phyloP scores from a whole-genome alignment of 257 asterid genomes.

The Solanum peruvianum region DNA sequence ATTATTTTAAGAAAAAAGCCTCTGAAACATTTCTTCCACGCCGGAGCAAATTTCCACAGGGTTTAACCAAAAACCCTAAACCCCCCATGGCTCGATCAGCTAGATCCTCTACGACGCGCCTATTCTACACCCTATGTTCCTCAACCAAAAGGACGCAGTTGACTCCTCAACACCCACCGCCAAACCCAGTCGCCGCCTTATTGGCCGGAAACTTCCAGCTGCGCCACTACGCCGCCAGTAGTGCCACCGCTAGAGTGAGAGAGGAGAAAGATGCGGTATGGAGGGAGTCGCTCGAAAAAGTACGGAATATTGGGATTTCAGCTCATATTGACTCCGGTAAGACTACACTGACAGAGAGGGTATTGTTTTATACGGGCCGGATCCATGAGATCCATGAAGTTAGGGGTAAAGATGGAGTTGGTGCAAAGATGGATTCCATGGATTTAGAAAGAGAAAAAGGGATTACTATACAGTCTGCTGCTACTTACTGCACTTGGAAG shows the following conservation, averaged over 20 bases:
- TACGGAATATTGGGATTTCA: conserved; percentile 89
- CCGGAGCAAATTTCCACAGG: conserved; percentile 9
- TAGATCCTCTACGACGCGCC: conserved; percentile 59
- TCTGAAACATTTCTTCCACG: neutral
- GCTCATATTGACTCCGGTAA: conserved; percentile 97
- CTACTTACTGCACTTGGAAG: conserved; percentile 92
- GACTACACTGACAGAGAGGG: conserved; percentile 91
- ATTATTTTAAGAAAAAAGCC: neutral
- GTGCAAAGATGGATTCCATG: conserved; percentile 99
- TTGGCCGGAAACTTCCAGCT: conserved; percentile 46
- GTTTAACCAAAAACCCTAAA: conserved; percentile 46
- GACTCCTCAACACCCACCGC: conserved; percentile 12
- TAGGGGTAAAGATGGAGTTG: conserved; percentile 93
- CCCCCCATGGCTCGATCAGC: conserved; percentile 42
- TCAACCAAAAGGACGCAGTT: conserved; percentile 1
- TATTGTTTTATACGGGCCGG: conserved; percentile 82
- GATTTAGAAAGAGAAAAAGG: conserved; percentile 99
- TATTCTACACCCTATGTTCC: conserved; percentile 42
- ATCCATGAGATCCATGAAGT: conserved; percentile 98
- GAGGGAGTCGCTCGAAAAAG: conserved; percentile 74
- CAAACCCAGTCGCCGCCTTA: conserved; percentile 32
- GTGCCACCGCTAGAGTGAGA: conserved; percentile 61
- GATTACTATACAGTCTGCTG: conserved; percentile 95
- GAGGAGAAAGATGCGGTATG: conserved; percentile 71
- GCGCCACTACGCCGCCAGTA: conserved; percentile 50